phyloP scores from a whole-genome alignment of 2,329 filamentous ascomycete genomes.

The Hymenoscyphus fraxineus region DNA sequence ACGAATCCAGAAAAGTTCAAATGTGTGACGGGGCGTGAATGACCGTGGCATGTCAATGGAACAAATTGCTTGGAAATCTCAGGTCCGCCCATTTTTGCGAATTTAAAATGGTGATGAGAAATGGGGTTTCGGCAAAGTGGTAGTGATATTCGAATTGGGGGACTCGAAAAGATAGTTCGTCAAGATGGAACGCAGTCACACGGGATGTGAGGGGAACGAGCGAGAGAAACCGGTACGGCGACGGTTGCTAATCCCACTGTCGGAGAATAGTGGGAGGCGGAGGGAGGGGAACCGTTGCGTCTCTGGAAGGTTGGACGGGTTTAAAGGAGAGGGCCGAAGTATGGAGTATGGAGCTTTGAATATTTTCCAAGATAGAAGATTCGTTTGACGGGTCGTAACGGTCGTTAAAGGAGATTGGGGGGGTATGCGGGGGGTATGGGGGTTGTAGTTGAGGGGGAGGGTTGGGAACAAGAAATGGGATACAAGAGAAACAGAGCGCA shows the following conservation, averaged over 20 bases:
- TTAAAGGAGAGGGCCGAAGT: background rate
- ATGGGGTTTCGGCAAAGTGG: background rate
- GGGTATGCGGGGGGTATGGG: slow-evolving; percentile 2
- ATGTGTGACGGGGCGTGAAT: slow-evolving; percentile 71
- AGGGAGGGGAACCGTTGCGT: background rate
- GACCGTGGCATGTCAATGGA: slow-evolving; percentile 71
- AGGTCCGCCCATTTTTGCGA: slow-evolving; percentile 28
- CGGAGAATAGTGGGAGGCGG: background rate
- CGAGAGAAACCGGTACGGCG: background rate
- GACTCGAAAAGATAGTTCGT: background rate
- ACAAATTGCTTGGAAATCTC: slow-evolving; percentile 42
- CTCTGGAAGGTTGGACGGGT: background rate
- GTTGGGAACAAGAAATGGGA: background rate
- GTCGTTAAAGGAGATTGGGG: slow-evolving; percentile 24
- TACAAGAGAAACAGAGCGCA: background rate
- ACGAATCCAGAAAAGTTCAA: slow-evolving; percentile 66
- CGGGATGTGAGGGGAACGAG: background rate
- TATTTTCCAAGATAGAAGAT: slow-evolving; percentile 31
- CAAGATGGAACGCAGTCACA: background rate
- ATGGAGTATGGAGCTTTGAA: background rate
- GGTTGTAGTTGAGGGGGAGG: background rate
- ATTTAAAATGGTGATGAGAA: background rate
- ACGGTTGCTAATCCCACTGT: background rate
- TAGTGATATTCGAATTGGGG: slow-evolving; percentile 5
- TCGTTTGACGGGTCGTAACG: slow-evolving; percentile 34